phyloP scores from a whole-genome alignment of 176 grass and related monocot genomes.

The Eragrostis curvula region DNA sequence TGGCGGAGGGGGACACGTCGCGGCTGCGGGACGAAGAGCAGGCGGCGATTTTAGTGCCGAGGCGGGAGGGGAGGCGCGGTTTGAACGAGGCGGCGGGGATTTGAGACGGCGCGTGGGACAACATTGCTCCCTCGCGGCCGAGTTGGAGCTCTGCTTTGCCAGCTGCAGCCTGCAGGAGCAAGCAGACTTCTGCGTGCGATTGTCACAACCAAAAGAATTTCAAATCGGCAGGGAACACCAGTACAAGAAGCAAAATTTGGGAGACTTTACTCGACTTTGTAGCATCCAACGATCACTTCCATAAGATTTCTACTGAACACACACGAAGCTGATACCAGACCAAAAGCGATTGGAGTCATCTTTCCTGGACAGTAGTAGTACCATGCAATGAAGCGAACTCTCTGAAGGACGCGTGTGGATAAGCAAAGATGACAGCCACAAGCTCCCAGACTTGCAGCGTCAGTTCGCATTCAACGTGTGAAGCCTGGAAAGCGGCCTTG shows the following conservation, averaged over 20 bases:
- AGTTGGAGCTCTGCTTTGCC: background rate
- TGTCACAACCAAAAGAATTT: background rate
- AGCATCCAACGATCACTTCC: background rate
- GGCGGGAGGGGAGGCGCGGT: constrained; percentile 41
- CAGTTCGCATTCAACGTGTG: constrained; percentile 1
- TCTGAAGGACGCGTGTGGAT: constrained; percentile 29
- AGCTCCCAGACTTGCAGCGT: background rate
- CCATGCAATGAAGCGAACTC: constrained; percentile 15
- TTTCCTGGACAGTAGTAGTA: background rate
- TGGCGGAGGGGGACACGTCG: constrained; percentile 25
- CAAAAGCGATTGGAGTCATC: background rate
- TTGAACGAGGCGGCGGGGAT: constrained; percentile 41
- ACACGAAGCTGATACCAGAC: background rate
- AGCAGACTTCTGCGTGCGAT: background rate
- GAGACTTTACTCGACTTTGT: background rate
- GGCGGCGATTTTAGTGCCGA: background rate
- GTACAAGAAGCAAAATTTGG: background rate
- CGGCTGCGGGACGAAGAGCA: constrained; percentile 21
- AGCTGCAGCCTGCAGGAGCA: background rate
- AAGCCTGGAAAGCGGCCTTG: background rate
- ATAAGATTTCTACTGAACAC: background rate
- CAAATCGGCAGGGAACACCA: background rate
- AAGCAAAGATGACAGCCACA: constrained; percentile 49
- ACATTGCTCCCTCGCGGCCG: constrained; percentile 20
- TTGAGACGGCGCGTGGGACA: constrained; percentile 17